Base-by-base conservation (phyloP, 495 filamentous ascomycete genomes). In the Penicillium angulare region DNA sequence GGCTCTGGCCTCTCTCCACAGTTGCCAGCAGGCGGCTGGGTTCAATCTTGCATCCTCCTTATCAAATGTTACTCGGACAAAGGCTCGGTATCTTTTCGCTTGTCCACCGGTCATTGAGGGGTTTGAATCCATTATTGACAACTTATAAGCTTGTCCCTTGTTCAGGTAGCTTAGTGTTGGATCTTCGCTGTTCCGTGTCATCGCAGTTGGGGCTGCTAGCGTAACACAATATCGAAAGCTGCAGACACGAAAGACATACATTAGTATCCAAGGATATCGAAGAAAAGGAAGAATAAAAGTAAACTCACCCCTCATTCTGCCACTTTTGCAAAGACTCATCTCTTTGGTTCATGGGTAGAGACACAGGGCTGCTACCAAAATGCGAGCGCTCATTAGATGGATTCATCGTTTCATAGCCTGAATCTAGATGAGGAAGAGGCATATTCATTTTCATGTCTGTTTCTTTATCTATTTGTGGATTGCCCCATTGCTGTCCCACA, bases 1-100 rank as follows among this genome's bases (percentile, higher is more conserved):
- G 3, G 92, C 92, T 31, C 92, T 80, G 0, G 92, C 90, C 64
- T 96, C 92, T 63, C 96, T 97, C 93, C 93, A 98, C 15, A 97
- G 65, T 55, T 92, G 90, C 93, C 93, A 98, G 67, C 88, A 95
- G 7, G 85, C 75, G 16, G 81, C 84, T 0, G 93, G 91, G 47
- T 85, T 87, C 47, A 82, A 79, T 53, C 93, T 77, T 64, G 97
- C 92, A 54, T 92, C 83, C 50, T 96, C 88, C 47, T 97, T 90
- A 59, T 98, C 91, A 60, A 97, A 98, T 0, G 92, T 95, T 33
- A 97, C 84, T 4, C 92, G 87, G 27, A 98, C 77, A 59, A 83
- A 93, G 0, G 92, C 96, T 24, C 93, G 80, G 65, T 95, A 96
- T 57, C 79, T 83, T 0, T 71, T 72, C 5, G 60, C 65, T 0